Base-by-base conservation (phyloP, 306 rosid species). In the Acacia crassicarpa region DNA sequence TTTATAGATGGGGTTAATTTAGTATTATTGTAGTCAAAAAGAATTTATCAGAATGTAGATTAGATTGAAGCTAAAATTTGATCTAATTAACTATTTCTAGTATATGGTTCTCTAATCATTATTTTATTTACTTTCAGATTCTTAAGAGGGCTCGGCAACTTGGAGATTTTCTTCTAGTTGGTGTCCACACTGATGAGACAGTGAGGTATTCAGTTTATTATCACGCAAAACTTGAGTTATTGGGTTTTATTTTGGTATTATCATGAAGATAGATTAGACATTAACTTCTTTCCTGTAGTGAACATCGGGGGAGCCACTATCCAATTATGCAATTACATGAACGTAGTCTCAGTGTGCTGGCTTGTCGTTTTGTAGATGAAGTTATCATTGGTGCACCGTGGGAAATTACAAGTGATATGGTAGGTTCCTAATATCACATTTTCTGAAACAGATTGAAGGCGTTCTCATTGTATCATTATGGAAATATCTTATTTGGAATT, bases 361-460 rank as follows among this genome's bases (percentile, higher is more conserved):
- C 95, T 84, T 92, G 92, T 70, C 92, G 98, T 76, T 83, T 91
- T 68, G 99, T 96, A 68, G 98, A 96, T 86, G 99, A 96, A 85
- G 99, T 96, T 84, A 96, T 96, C 76, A 94, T 96, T 54, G 99
- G 99, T 72, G 93, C 99, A 58, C 99, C 99, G 49, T 94, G 92
- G 97, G 91, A 91, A 87, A 91, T 94, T 83, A 88, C 98, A 67
- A 91, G 85, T 70, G 99, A 96, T 85, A 87, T 96, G 99, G 99
- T 96, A 72, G 68, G 97, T 77, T 14, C 80, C 56, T 35, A 23
- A 74, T 74, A 70, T 48, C 69, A 63, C 70, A 51, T 79, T 35
- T 38, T 67, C 48, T 75, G 35, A 49, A 79, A 67, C 67, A 78
- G 66, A 44, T 68, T 69, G 8, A 35, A 51, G 72, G 67, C 67